Evolutionary conservation across 352 stramenopile species (phyloP).

Genomic region (Achlya hypogyna): DNA sequence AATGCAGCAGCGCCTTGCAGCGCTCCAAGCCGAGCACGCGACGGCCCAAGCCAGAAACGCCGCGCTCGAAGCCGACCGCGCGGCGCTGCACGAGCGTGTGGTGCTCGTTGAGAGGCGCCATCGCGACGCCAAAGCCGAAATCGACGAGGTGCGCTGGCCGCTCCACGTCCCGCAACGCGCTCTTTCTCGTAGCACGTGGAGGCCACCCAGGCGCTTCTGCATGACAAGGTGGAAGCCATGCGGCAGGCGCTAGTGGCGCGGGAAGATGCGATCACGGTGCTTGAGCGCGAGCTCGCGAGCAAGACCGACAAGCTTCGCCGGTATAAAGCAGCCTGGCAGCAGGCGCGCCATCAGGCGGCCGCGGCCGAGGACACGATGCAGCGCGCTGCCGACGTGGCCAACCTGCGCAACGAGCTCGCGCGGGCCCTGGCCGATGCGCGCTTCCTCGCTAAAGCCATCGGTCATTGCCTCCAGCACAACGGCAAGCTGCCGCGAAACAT

Average conservation of each 20-base stretch:
- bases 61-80: background rate
- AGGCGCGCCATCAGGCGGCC: too few relatives aligned
- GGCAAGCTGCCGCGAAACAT: constrained; percentile 2
- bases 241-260: background rate
- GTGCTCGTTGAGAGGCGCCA: background rate
- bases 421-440: background rate
- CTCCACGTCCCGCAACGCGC: background rate
- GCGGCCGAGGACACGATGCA: background rate
- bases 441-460: constrained; percentile 13
- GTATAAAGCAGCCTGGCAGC: constrained; percentile 7
- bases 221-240: background rate
- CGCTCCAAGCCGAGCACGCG: background rate
- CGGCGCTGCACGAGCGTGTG: background rate
- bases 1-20: background rate
- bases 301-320: constrained; percentile 7
- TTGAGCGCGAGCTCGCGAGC: background rate
- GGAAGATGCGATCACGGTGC: background rate
- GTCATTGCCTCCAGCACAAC: constrained; percentile 2
- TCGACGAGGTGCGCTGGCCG: background rate
- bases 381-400: background rate
- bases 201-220: background rate
- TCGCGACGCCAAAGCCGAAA: background rate
- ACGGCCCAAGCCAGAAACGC: background rate
- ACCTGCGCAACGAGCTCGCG: constrained; percentile 6
- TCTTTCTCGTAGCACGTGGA: background rate